phyloP scores from a whole-genome alignment of 2,329 filamentous ascomycete genomes.

The Coniochaeta sp. region DNA sequence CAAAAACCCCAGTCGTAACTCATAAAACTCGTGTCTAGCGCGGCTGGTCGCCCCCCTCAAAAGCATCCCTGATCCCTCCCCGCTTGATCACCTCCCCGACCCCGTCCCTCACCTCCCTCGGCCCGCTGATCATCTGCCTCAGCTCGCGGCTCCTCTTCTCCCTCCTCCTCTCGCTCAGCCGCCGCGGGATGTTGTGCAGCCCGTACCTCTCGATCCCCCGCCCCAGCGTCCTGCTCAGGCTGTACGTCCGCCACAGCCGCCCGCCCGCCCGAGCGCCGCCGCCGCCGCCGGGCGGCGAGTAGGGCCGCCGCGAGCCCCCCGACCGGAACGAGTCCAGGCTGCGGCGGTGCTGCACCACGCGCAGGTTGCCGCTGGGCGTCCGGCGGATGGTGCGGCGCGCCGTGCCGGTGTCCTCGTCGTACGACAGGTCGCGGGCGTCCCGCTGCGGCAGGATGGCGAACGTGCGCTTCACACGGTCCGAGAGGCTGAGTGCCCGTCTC shows the following conservation, averaged over 20 bases:
- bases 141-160: conserved; percentile 53
- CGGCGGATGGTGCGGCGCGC: conserved; percentile 48
- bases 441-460: conserved; percentile 53
- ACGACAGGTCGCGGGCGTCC: conserved; percentile 22
- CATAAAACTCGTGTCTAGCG: neutral
- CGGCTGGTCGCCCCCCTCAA: conserved; percentile 1
- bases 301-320: conserved; percentile 21
- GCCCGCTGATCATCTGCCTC: conserved; percentile 52
- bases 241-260: conserved; percentile 25
- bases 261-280: conserved; percentile 2
- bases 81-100: conserved; percentile 48
- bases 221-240: conserved; percentile 25
- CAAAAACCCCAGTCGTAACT: neutral
- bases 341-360: conserved; percentile 46
- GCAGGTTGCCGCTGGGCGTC: conserved; percentile 51
- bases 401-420: conserved; percentile 19
- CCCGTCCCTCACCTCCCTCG: conserved; percentile 49
- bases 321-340: conserved; percentile 36
- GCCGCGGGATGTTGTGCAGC: conserved; percentile 44
- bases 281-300: conserved; percentile 4
- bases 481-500: conserved; percentile 38
- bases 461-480: conserved; percentile 46
- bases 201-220: conserved; percentile 40
- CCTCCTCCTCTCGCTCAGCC: conserved; percentile 49
- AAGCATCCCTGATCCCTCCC: conserved; percentile 27